phyloP scores from a whole-genome alignment of 352 stramenopile genomes.

The Globisporangium paroecandrum region DNA sequence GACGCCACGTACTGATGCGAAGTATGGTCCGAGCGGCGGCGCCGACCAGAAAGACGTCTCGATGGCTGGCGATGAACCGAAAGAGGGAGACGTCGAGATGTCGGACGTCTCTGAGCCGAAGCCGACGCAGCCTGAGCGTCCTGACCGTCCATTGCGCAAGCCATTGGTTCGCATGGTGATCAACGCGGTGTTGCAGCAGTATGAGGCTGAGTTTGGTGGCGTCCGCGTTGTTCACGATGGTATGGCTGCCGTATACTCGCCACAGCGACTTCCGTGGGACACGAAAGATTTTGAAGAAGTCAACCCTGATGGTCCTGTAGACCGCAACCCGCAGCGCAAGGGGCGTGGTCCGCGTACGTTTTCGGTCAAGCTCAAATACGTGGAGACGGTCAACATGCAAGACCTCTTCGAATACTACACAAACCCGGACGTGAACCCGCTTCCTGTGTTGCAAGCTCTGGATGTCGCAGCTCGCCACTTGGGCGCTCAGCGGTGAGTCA shows the following conservation, averaged over 20 bases:
- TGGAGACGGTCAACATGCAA: neutral
- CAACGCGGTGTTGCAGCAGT: neutral
- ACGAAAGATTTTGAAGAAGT: constrained; percentile 1
- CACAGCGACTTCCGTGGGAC: neutral
- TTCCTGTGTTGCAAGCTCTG: neutral
- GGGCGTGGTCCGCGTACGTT: neutral
- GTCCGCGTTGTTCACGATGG: neutral
- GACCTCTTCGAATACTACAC: constrained; percentile 1
- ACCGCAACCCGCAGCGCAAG: neutral
- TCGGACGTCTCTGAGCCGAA: neutral
- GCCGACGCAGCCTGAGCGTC: neutral
- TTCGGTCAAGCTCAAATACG: constrained; percentile 1
- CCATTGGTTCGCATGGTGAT: neutral
- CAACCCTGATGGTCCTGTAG: neutral
- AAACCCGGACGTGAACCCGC: neutral
- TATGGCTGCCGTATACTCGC: neutral
- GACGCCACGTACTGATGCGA: neutral
- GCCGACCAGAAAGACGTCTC: neutral
- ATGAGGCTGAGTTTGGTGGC: neutral
- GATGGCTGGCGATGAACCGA: neutral
- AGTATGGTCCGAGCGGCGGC: neutral
- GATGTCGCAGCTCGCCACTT: constrained; percentile 1
- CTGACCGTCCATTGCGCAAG: neutral
- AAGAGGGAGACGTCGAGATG: neutral
- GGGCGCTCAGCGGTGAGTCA: neutral